These are phyloP conservation scores for Plasmodiophora brassicae DNA, from an alignment of 208 protist genomes.

Conservation along the genomic window DNA sequence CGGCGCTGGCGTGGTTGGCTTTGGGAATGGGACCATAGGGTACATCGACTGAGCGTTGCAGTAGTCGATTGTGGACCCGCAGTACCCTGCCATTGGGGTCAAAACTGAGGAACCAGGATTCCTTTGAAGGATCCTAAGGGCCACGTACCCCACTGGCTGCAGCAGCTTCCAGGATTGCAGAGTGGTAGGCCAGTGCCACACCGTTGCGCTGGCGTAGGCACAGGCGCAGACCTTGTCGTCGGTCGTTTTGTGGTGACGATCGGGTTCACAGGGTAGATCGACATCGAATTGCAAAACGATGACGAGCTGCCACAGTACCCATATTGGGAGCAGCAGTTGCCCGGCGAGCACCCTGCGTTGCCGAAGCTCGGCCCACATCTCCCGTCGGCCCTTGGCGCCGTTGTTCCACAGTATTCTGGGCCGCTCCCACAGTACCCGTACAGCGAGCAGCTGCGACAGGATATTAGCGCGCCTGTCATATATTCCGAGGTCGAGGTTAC, in stretches of 20 bases:
- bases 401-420: not conserved
- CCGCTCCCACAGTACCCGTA: not conserved
- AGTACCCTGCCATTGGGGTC: not conserved
- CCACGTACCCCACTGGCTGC: not conserved
- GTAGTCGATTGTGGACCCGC: not conserved
- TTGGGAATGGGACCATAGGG: conserved; percentile 1
- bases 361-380: not conserved
- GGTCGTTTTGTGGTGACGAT: not conserved
- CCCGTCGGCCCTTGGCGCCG: not conserved
- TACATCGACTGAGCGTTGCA: not conserved
- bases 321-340: not conserved
- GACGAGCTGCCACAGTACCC: not conserved
- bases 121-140: not conserved
- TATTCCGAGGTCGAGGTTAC: not conserved
- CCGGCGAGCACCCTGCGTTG: not conserved
- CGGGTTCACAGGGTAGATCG: no score
- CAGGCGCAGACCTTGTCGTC: not conserved
- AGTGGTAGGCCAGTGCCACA: not conserved
- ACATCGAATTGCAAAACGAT: not conserved
- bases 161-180: not conserved
- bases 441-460: not conserved
- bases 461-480: not conserved
- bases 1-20: not conserved
- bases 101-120: not conserved
- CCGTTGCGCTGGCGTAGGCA: not conserved